phyloP scores from a whole-genome alignment of 2,329 filamentous ascomycete genomes.

The Penicillium sp. region DNA sequence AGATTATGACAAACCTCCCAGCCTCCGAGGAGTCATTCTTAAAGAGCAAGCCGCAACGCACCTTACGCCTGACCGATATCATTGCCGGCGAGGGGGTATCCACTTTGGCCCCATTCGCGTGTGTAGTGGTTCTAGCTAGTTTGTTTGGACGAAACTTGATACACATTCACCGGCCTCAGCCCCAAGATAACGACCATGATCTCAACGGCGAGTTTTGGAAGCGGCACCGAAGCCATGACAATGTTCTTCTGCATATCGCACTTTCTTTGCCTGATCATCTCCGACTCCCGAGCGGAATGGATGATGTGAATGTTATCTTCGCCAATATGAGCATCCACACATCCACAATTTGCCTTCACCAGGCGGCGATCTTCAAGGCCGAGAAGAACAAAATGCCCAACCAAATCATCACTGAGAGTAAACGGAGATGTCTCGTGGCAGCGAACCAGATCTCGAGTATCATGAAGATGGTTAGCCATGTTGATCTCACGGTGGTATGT shows the following conservation, averaged over 20 bases:
- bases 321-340: constrained; percentile 97
- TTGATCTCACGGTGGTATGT: constrained; percentile 75
- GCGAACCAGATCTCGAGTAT: constrained; percentile 91
- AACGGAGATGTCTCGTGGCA: constrained; percentile 84
- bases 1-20: constrained; percentile 79
- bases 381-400: constrained; percentile 77
- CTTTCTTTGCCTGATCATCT: constrained; percentile 75
- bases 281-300: constrained; percentile 69
- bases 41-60: constrained; percentile 68
- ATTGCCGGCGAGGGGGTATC: constrained; percentile 63
- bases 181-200: constrained; percentile 76
- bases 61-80: constrained; percentile 56
- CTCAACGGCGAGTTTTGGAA: constrained; percentile 95
- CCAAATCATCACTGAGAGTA: constrained; percentile 80
- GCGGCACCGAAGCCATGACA: constrained; percentile 81
- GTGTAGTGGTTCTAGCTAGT: constrained; percentile 77
- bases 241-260: constrained; percentile 80
- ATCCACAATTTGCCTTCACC: constrained; percentile 93
- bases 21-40: constrained; percentile 79
- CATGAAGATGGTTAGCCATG: constrained; percentile 90
- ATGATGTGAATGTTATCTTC: constrained; percentile 81
- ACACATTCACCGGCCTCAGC: constrained; percentile 81
- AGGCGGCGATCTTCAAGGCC: constrained; percentile 95
- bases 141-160: constrained; percentile 86
- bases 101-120: constrained; percentile 70